Evolutionary conservation across 2,329 filamentous ascomycete species (phyloP), one percentile per base, ranked within the genome.

Genomic region (Colletotrichum spinosum): DNA sequence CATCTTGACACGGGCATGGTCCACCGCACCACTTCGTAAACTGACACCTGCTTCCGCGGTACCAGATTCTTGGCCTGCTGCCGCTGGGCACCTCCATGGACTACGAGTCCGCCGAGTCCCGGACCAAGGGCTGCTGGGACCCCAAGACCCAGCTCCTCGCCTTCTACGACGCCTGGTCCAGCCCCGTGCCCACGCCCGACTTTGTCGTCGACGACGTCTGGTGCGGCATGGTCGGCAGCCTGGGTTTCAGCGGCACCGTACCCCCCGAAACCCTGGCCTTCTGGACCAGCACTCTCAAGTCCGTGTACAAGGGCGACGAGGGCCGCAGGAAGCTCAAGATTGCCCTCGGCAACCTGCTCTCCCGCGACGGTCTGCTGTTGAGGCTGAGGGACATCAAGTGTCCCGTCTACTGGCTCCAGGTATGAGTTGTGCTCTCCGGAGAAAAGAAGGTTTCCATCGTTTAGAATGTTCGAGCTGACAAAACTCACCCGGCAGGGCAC

Each of bases 41-140:
- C 25, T 25, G 25, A 25, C 25, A 25, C 25, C 25, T 25, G 25
- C 25, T 25, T 25, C 25, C 25, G 25, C 25, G 25, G 25, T 25
- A 25, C 25, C 4, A 83, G 81, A 82, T 86, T 42, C 71, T 78
- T 13, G 84, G 84, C 13, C 69, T 86, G 1, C 69, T 86, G 15
- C 77, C 79, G 4, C 74, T 86, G 6, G 84, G 83, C 37, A 84
- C 82, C 5, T 84, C 82, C 0, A 83, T 86, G 81, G 84, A 86
- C 72, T 81, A 77, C 69, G 84, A 86, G 75, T 84, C 83, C 8
- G 69, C 76, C 3, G 76, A 76, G 10, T 81, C 82, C 8, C 78
- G 83, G 2, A 71, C 71, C 33, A 79, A 80, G 48, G 83, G 83
- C 12, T 83, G 81, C 73, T 86, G 84, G 84, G 79, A 86, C 64